Percentiles rank a stretch among this genome's conserved stretches.
These are phyloP conservation scores for Ganoderma lingzhi DNA, from an alignment of 1,284 basidiomycete species.

Conservation along the genomic window DNA sequence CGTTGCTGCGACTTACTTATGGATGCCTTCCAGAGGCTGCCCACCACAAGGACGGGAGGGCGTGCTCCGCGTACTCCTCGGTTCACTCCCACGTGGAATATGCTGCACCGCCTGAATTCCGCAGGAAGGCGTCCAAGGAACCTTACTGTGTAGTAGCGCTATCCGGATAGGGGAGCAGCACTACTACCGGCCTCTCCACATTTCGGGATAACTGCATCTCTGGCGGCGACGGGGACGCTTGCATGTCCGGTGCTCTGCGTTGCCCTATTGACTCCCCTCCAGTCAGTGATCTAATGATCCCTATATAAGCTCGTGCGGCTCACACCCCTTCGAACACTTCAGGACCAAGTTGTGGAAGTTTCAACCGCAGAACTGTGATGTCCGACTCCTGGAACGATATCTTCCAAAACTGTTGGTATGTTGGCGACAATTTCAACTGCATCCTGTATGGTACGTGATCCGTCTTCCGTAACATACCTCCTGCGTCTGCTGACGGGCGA, in stretches of 20 bases:
- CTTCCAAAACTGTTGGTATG: constrained; percentile 11
- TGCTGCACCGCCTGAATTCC: background rate
- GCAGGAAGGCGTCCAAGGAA: background rate
- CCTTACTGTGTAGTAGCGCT: background rate
- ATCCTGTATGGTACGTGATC: constrained; percentile 7
- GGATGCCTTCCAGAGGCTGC: background rate
- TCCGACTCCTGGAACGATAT: constrained; percentile 5
- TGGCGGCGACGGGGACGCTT: too few relatives aligned
- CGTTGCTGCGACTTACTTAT: background rate
- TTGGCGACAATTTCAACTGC: constrained; percentile 12
- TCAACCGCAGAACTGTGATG: background rate
- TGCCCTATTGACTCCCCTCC: background rate
- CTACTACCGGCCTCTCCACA: background rate
- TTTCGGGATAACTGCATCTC: background rate
- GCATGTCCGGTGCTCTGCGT: background rate
- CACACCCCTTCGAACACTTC: too few relatives aligned
- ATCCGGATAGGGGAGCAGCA: background rate
- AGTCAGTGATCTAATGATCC: background rate
- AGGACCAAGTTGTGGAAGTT: background rate
- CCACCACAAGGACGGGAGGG: background rate
- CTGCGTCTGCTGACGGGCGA: background rate
- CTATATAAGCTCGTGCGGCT: too few relatives aligned
- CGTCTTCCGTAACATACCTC: background rate
- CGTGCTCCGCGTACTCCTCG: background rate
- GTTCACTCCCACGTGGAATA: background rate